Conservation (phyloP, 139 green algal species). For the Limnomonas spitsbergensis region DNA sequence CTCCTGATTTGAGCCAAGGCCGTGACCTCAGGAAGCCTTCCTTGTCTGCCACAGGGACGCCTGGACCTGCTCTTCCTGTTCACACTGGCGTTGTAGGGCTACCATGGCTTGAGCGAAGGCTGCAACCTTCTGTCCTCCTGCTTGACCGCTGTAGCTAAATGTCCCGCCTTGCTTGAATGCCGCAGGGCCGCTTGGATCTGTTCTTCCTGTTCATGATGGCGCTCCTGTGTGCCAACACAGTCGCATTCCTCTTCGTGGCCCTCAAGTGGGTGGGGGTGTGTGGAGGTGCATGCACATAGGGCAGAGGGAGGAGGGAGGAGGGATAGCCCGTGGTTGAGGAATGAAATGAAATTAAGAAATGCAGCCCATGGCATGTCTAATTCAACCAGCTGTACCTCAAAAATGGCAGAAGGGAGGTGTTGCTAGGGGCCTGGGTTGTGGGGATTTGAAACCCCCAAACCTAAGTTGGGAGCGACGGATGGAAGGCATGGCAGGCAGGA, state of each 20-base stretch:
- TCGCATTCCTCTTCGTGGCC: constrained; percentile 67
- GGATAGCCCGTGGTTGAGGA: background rate
- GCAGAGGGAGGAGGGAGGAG: background rate
- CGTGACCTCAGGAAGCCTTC: too few relatives aligned
- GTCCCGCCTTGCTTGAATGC: background rate
- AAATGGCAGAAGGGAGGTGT: background rate
- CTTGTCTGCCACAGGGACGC: too few relatives aligned
- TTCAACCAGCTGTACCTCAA: background rate
- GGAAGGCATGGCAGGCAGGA: too few relatives aligned
- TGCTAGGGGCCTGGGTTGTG: background rate
- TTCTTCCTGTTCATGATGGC: constrained; percentile 70
- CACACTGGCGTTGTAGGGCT: too few relatives aligned
- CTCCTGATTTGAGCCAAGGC: too few relatives aligned
- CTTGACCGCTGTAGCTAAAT: background rate
- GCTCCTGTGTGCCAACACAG: constrained; percentile 61
- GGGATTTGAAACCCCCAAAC: too few relatives aligned
- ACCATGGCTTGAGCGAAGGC: too few relatives aligned
- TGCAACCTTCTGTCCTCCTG: too few relatives aligned
- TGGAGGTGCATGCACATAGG: background rate
- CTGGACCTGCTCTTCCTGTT: too few relatives aligned
- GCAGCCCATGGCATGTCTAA: background rate
- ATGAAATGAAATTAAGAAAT: background rate
- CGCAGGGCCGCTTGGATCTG: constrained; percentile 71
- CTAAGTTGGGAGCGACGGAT: too few relatives aligned
- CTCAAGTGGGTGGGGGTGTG: background rate